Base-by-base conservation (phyloP, 257 asterid genomes). In the Solanum pennellii region DNA sequence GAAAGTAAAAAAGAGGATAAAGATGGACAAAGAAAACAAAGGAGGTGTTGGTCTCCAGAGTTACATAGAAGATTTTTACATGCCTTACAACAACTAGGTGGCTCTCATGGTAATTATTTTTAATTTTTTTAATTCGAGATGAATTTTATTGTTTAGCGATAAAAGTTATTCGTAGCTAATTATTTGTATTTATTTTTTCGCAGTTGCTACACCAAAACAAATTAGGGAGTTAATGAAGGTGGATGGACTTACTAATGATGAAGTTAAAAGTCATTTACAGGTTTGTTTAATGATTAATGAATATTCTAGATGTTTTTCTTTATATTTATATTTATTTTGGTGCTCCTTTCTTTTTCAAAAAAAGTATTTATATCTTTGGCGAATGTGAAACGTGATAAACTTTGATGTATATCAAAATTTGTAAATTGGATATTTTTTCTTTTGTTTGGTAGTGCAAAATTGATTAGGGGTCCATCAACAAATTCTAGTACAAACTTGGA, bases 251-350 rank as follows among this genome's bases (percentile, higher is more conserved):
- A 93, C 97, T 49, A 94, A 94, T 87, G 97, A 94, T 73, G 97
- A 94, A 86, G 97, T 94, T 82, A 94, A 94, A 84, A 94, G 96
- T 87, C 96, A 94, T 91, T 91, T 94, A 66, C 96, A 94, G 96
- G 96, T 94, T 83, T 41, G 90, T 91, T 11, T 33, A 62, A 33
- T 76, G 68, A 83, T 80, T 14, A 31, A 25, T 56, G 1, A 23
- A 37, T 12, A 21, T 62, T 88, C 68, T 13, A 23, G 59, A 76
- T 9, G 35, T 41, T 75, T 37, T 37, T 72, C 23, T 29, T 31
- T 27, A 59, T 59, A 59, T 10, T 8, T 41, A 42, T 49, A 9
- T 2, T 52, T 83, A 25, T 37, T 62, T 29, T 41, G 39, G 42
- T 12, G 35, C 12, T 41, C 35, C 69, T n/a, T 56, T 20, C 31